phyloP scores from a whole-genome alignment of 2,329 filamentous ascomycete species.

The Shiraia sp. region DNA sequence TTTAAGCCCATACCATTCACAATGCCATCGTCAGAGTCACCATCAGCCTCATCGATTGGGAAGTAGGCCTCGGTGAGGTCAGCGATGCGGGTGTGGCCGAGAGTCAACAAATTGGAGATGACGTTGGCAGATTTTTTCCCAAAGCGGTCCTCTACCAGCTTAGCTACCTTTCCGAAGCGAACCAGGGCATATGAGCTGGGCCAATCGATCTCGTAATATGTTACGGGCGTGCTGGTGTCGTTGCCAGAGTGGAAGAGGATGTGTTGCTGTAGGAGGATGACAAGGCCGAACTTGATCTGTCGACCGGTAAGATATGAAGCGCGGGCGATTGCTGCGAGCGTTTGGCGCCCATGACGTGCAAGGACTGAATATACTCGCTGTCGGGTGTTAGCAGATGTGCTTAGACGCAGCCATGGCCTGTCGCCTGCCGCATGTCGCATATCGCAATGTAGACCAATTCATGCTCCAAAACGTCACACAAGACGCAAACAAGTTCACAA shows the following conservation, averaged over 20 bases:
- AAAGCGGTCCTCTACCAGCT: constrained; percentile 73
- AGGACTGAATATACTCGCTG: constrained; percentile 86
- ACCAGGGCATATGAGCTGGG: constrained; percentile 79
- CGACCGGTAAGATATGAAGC: constrained; percentile 73
- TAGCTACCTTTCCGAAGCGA: constrained; percentile 78
- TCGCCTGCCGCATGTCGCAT: constrained; percentile 8
- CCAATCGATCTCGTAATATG: constrained; percentile 83
- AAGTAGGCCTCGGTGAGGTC: constrained; percentile 70
- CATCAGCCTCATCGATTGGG: constrained; percentile 32
- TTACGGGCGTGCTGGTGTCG: constrained; percentile 57
- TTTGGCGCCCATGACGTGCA: constrained; percentile 76
- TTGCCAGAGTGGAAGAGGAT: constrained; percentile 74
- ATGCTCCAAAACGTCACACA: no score
- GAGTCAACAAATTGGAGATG: constrained; percentile 72
- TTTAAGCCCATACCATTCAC: constrained; percentile 27
- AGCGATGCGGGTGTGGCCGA: constrained; percentile 75
- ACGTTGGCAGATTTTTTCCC: constrained; percentile 75
- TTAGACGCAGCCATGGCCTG: neutral
- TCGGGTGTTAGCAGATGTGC: constrained; percentile 13
- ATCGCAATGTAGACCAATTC: no score
- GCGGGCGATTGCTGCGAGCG: constrained; percentile 68
- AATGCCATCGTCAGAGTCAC: constrained; percentile 37
- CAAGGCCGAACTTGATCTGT: constrained; percentile 79
- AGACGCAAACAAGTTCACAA: neutral
- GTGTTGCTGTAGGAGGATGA: constrained; percentile 85